These are phyloP conservation scores for Gossypium rotundifolium DNA, from an alignment of 345 rosid species.

Conservation along the genomic window DNA sequence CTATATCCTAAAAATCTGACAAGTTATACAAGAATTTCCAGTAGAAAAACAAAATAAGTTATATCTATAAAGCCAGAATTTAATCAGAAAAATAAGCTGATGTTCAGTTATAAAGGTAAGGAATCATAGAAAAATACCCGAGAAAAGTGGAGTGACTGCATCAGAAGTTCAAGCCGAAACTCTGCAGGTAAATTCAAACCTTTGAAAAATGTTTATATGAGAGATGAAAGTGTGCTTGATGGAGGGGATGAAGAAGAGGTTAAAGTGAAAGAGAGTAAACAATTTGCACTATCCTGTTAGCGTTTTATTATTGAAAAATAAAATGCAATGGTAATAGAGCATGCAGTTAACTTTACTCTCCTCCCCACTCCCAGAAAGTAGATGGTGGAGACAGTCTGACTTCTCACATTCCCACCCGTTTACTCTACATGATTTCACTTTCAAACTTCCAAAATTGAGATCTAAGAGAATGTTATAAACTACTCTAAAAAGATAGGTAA, in stretches of 20 bases:
- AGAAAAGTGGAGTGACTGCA: slow-evolving; percentile 93
- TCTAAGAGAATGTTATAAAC: neutral
- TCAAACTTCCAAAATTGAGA: neutral
- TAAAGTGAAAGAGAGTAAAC: neutral
- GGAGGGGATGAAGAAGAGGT: neutral
- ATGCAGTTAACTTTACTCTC: neutral
- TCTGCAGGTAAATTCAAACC: slow-evolving; percentile 47
- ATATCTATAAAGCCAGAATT: slow-evolving; percentile 4
- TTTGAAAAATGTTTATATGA: neutral
- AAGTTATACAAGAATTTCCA: neutral
- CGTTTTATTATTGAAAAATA: neutral
- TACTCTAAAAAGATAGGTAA: neutral
- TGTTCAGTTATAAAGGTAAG: slow-evolving; percentile 1
- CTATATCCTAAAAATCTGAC: neutral
- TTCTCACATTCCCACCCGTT: neutral
- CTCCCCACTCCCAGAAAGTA: neutral
- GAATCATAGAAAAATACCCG: slow-evolving; percentile 51
- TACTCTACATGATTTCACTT: neutral
- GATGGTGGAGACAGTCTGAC: too few species aligned
- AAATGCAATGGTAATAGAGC: neutral
- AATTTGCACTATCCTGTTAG: neutral
- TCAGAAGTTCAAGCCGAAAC: slow-evolving; percentile 85
- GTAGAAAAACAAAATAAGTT: neutral
- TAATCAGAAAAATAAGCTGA: slow-evolving; percentile 16
- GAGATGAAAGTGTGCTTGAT: neutral